phyloP scores from a whole-genome alignment of 257 asterid genomes.

The Ocimum tenuiflorum region DNA sequence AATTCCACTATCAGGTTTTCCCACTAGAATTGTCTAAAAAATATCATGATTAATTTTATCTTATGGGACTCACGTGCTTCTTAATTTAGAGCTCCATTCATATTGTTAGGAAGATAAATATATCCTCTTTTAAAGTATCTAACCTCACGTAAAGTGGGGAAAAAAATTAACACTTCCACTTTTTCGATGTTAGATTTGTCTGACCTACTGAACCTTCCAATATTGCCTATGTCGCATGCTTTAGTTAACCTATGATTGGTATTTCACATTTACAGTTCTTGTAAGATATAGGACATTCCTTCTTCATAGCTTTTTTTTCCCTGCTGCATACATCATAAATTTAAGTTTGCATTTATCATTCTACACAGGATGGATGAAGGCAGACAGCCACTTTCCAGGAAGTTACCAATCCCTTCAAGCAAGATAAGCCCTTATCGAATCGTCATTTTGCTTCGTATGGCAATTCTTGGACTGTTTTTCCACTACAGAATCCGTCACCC shows the following conservation, averaged over 20 bases:
- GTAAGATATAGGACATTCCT: neutral
- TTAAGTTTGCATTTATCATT: neutral
- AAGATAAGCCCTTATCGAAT: slow-evolving; percentile 85
- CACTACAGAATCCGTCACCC: slow-evolving; percentile 90
- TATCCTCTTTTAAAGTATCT: neutral
- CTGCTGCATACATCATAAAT: no score
- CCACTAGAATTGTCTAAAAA: neutral
- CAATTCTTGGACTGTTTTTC: slow-evolving; percentile 69
- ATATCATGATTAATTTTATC: no score
- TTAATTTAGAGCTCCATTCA: neutral
- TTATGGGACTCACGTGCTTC: neutral
- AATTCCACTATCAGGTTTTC: neutral
- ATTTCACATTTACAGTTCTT: neutral
- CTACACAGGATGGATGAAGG: slow-evolving; percentile 91
- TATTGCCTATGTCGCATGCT: neutral
- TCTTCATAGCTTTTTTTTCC: neutral
- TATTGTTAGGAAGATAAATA: neutral
- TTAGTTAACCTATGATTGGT: neutral
- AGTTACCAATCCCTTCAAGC: slow-evolving; percentile 82
- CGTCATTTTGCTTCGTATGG: slow-evolving; percentile 71
- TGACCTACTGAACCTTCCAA: neutral
- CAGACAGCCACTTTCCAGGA: slow-evolving; percentile 92
- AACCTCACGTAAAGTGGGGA: neutral
- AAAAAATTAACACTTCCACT: neutral
- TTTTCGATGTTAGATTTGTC: neutral